Evolutionary conservation across 257 asterid genomes (phyloP).

Genomic region (Euphrasia confusa): DNA sequence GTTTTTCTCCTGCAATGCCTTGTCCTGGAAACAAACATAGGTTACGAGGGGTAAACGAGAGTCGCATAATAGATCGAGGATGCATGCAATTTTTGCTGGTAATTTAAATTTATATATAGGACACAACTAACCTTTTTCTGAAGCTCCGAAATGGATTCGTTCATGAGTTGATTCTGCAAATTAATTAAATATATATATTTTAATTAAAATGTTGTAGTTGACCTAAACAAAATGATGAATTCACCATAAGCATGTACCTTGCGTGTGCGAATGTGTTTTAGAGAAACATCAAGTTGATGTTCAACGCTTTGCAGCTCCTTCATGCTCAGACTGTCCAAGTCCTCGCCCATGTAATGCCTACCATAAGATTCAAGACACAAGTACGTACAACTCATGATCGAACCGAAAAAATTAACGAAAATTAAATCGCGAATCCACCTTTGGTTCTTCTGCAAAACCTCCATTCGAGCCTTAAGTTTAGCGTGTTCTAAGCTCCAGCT

Average conservation of each 20-base stretch:
- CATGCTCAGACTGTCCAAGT: slow-evolving; percentile 46
- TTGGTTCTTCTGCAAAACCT: slow-evolving; percentile 67
- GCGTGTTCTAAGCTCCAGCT: slow-evolving; percentile 75
- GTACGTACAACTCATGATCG: neutral
- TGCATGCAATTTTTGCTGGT: too few relatives aligned
- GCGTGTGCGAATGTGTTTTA: slow-evolving; percentile 68
- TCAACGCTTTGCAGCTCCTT: slow-evolving; percentile 88
- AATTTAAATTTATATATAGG: too few relatives aligned
- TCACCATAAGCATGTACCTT: slow-evolving; percentile 38
- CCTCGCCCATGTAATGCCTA: slow-evolving; percentile 88
- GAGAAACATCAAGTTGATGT: slow-evolving; percentile 70
- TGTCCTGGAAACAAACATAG: slow-evolving; percentile 45
- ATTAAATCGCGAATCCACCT: slow-evolving; percentile 17
- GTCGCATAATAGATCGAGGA: too few relatives aligned
- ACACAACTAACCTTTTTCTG: slow-evolving; percentile 56
- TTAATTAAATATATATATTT: neutral
- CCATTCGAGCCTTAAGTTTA: slow-evolving; percentile 81
- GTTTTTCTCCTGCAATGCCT: slow-evolving; percentile 73
- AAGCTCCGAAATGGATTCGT: slow-evolving; percentile 66
- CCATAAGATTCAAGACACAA: neutral
- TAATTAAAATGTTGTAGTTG: neutral
- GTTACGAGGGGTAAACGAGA: too few relatives aligned
- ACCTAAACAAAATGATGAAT: neutral
- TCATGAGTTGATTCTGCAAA: slow-evolving; percentile 81
- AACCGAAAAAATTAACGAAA: neutral